These are phyloP conservation scores for Clarireedia hainanense DNA, from an alignment of 2,329 filamentous ascomycete genomes.

Conservation along the genomic window DNA sequence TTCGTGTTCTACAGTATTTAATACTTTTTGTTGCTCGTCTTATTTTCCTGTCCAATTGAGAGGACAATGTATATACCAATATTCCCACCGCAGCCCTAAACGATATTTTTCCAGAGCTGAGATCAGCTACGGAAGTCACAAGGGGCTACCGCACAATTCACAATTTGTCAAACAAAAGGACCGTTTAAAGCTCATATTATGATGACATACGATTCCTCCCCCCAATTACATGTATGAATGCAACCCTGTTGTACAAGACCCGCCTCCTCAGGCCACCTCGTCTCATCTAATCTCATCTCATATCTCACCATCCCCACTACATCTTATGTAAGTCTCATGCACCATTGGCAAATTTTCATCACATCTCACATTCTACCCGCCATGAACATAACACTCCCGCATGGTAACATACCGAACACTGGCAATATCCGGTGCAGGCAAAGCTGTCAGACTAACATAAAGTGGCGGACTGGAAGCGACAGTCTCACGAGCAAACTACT, in stretches of 20 bases:
- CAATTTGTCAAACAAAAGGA: background rate
- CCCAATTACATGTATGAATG: background rate
- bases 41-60: background rate
- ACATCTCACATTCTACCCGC: background rate
- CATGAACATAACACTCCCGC: background rate
- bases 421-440: background rate
- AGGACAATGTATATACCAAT: background rate
- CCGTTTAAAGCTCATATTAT: background rate
- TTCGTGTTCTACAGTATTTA: background rate
- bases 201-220: background rate
- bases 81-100: background rate
- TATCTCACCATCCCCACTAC: background rate
- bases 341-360: background rate
- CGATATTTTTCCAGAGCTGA: background rate
- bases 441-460: background rate
- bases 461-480: background rate
- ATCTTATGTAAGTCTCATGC: conserved; percentile 5
- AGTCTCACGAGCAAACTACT: background rate
- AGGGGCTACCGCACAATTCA: background rate
- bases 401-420: background rate
- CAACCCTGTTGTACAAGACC: background rate
- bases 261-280: background rate
- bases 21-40: background rate
- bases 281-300: conserved; percentile 5
- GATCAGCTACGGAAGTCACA: background rate